Percentiles rank a stretch among this genome's conserved stretches.
phyloP scores from a whole-genome alignment of 306 rosid genomes.

The Cucurbita maxima region DNA sequence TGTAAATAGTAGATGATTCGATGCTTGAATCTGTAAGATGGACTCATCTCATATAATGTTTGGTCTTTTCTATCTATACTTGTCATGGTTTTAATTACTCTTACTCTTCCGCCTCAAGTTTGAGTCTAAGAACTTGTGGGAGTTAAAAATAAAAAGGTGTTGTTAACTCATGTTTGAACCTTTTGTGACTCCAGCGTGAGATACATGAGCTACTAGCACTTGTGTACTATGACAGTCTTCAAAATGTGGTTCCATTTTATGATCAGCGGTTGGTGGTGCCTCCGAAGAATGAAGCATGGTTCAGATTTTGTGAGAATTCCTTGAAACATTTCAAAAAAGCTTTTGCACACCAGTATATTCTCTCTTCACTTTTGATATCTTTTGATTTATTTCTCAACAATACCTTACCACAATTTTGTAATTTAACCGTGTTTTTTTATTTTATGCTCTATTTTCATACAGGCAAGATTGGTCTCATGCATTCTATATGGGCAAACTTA shows the following conservation, averaged over 20 bases:
- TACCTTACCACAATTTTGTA: not conserved
- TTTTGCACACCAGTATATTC: conserved; percentile 49
- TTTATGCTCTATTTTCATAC: conserved; percentile 18
- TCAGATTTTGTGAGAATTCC: conserved; percentile 66
- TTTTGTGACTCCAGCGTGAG: conserved; percentile 55
- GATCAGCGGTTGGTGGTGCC: conserved; percentile 86
- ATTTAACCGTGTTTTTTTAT: not conserved
- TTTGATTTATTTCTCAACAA: conserved; percentile 4
- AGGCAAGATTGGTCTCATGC: conserved; percentile 97
- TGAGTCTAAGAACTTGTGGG: not conserved
- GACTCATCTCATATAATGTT: not conserved
- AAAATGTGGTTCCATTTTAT: conserved; percentile 88
- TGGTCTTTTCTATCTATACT: not conserved
- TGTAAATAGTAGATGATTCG: not conserved
- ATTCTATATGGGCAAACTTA: conserved; percentile 88
- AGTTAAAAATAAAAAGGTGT: not conserved
- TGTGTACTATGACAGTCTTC: conserved; percentile 97
- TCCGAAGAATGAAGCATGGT: conserved; percentile 69
- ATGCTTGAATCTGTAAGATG: not conserved
- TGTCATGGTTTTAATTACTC: not conserved
- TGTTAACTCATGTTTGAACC: not conserved
- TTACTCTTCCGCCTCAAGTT: conserved; percentile 4
- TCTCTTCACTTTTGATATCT: conserved; percentile 8
- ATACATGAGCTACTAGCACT: conserved; percentile 88
- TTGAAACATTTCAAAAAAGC: conserved; percentile 96